Evolutionary conservation across 2,329 filamentous ascomycete species (phyloP).

Genomic region (Paraconiothyrium brasiliense): DNA sequence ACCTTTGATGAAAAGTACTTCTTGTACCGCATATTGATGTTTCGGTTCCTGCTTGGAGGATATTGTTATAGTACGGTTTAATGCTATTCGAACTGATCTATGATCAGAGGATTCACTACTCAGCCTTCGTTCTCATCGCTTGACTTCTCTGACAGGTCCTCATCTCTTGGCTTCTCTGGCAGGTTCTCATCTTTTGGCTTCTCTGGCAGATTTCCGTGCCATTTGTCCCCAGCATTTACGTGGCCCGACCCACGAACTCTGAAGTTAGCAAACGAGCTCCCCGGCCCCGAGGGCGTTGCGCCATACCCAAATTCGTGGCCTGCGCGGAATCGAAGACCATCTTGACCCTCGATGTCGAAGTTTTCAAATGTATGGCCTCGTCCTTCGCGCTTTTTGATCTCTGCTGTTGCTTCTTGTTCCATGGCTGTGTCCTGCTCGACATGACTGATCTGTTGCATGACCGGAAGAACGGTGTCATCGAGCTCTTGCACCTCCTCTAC

Average conservation of each 20-base stretch:
- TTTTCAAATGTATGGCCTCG: background rate
- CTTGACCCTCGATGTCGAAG: background rate
- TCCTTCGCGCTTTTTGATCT: background rate
- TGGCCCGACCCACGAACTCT: too few species aligned
- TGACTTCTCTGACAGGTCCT: too few species aligned
- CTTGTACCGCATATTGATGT: background rate
- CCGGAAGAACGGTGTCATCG: background rate
- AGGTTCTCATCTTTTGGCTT: too few species aligned
- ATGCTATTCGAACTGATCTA: background rate
- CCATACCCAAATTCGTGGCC: background rate
- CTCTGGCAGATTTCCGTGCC: background rate
- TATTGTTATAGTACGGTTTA: conserved; percentile 1
- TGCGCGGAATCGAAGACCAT: background rate
- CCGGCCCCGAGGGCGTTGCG: too few species aligned
- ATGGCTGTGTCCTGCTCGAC: background rate
- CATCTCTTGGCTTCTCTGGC: too few species aligned
- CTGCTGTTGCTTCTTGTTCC: background rate
- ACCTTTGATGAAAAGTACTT: conserved; percentile 3
- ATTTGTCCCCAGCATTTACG: background rate
- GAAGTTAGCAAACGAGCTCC: too few species aligned
- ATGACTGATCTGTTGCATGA: background rate
- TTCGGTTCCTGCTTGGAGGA: background rate
- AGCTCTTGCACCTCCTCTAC: background rate
- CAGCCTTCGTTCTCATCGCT: too few species aligned
- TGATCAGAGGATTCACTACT: too few species aligned